These are phyloP conservation scores for Didymella glomerata DNA, from an alignment of 2,329 filamentous ascomycete species.

Conservation along the genomic window DNA sequence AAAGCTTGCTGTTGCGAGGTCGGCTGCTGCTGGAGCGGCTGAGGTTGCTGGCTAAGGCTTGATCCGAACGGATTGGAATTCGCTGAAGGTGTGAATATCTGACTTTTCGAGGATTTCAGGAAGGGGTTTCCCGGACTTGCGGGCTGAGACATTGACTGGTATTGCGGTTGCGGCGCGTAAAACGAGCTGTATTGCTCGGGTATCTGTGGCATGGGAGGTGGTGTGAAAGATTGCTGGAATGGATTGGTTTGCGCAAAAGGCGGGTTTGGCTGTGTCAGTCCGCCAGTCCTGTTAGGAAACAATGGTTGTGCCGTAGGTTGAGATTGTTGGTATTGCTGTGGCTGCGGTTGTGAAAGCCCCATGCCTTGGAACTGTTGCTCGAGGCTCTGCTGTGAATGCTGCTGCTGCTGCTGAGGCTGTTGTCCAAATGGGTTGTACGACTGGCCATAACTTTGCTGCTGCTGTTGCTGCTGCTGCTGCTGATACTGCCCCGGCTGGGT, in stretches of 20 bases:
- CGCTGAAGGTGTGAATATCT: constrained; percentile 51
- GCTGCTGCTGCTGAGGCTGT: constrained; percentile 28
- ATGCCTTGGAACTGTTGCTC: constrained; percentile 79
- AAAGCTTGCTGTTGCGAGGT: constrained; percentile 30
- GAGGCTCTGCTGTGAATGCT: constrained; percentile 53
- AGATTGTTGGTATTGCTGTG: constrained; percentile 54
- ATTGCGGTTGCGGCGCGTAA: constrained; percentile 42
- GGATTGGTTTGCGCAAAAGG: constrained; percentile 52
- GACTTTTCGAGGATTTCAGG: constrained; percentile 53
- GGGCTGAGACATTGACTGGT: constrained; percentile 53
- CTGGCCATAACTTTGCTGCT: constrained; percentile 18
- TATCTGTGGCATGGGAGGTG: constrained; percentile 54
- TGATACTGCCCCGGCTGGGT: constrained; percentile 24
- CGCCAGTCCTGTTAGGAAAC: constrained; percentile 80
- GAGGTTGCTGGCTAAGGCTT: constrained; percentile 56
- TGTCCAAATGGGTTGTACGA: constrained; percentile 31
- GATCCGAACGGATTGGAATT: constrained; percentile 52
- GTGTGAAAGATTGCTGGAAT: constrained; percentile 53
- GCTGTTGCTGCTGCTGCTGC: constrained; percentile 13
- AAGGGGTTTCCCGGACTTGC: constrained; percentile 54
- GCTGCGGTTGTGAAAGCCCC: constrained; percentile 62
- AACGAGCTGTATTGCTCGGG: constrained; percentile 50
- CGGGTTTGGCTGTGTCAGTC: constrained; percentile 55
- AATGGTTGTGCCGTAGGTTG: constrained; percentile 55
- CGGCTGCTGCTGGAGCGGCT: constrained; percentile 49